Base-by-base conservation (phyloP, 1,284 basidiomycete species). In the Fomes fomentarius region DNA sequence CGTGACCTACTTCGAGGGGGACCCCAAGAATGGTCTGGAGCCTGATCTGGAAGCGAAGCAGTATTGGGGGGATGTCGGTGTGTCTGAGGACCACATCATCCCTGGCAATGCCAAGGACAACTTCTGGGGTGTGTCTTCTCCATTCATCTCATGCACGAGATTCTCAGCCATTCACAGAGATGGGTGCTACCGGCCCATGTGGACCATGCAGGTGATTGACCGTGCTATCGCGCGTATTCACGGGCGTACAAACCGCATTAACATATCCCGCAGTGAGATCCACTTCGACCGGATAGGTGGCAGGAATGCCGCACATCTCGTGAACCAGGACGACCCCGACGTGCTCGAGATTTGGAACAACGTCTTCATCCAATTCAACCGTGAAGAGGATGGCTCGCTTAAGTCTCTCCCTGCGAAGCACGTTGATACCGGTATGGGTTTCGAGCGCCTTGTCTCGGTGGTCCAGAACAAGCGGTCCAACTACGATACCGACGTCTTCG, bases 281-380 rank as follows among this genome's bases (percentile, higher is more conserved):
- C 96, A 99, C 75, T 97, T 86, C 68, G 96, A 99, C 74, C 88
- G 96, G 41, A 94, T 99, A 65, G 96, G 96, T 40, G 91, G 90
- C 33, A 85, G 96, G 48, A 93, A 98, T 67, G 96, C 95, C 40
- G 84, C 95, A 5, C 79, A 89, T 66, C 86, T 97, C 48, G 96
- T 99, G 66, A 98, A 98, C 74, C 82, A 89, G 66, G 94, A 98
- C 71, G 95, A 99, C 69, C 93, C 96, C 4, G 86, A 96, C 64
- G 96, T 99, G 5, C 82, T 99, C 57, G 97, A 99, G 74, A 96
- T 99, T 66, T 99, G 96, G 96, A 99, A 99, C 79, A 97, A 97
- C 72, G 96, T 99, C 54, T 99, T 98, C 74, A 98, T 99, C 69
- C 95, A 98, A 68, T 99, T 92, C 79, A 99, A 99, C 74, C 91